These are phyloP conservation scores for Corymbia calophylla DNA, from an alignment of 441 rosid genomes.

Conservation along the genomic window DNA sequence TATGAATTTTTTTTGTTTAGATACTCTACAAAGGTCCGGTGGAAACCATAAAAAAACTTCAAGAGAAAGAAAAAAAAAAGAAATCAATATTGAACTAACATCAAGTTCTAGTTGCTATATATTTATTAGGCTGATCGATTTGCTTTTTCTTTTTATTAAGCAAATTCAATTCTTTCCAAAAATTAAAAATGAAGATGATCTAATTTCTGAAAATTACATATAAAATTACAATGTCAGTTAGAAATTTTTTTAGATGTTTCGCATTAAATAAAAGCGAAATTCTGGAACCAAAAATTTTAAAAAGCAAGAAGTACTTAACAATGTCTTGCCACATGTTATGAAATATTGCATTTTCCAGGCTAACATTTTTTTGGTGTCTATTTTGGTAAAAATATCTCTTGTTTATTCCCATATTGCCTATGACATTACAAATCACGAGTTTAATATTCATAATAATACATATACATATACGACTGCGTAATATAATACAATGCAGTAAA, in stretches of 20 bases:
- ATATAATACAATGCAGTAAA: background rate
- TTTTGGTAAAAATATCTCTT: background rate
- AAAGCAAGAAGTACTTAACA: background rate
- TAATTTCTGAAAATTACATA: background rate
- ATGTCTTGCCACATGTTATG: background rate
- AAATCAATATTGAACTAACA: background rate
- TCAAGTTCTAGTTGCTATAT: background rate
- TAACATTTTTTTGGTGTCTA: background rate
- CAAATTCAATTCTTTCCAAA: background rate
- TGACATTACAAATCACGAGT: background rate
- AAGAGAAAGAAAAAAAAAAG: background rate
- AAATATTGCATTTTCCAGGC: background rate
- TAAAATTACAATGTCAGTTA: background rate
- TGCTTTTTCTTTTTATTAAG: background rate
- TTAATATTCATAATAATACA: background rate
- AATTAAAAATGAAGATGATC: background rate
- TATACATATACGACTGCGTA: background rate
- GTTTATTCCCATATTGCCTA: background rate
- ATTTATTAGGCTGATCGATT: background rate
- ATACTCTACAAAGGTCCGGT: background rate
- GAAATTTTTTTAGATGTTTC: background rate
- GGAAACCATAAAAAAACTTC: background rate
- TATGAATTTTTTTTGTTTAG: background rate
- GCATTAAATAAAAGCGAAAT: background rate
- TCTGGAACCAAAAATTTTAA: background rate